Evolutionary conservation across 2,329 filamentous ascomycete genomes (phyloP).

Genomic region (Phialocephala subalpina): DNA sequence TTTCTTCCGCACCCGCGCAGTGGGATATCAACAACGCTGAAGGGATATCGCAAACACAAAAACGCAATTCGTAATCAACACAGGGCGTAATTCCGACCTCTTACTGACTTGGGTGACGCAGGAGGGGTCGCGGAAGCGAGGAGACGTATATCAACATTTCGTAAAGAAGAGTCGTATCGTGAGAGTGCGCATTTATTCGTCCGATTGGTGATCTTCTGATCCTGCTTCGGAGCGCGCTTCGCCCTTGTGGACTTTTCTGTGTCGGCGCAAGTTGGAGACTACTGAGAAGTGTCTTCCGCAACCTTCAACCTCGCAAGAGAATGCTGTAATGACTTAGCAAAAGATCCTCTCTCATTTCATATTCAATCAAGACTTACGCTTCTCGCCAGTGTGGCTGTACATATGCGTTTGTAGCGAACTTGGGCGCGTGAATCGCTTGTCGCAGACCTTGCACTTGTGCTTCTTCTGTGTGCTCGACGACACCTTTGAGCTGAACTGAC

Average conservation of each 20-base stretch:
- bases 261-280: conserved; percentile 91
- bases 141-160: conserved; percentile 18
- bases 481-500: conserved; percentile 96
- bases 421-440: conserved; percentile 94
- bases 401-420: conserved; percentile 97
- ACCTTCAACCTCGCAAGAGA: conserved; percentile 91
- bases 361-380: conserved; percentile 74
- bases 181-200: conserved; percentile 46
- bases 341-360: neutral
- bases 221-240: conserved; percentile 70
- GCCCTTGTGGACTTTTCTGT: conserved; percentile 95
- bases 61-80: conserved; percentile 8
- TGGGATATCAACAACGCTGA: conserved; percentile 23
- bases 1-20: conserved; percentile 12
- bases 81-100: conserved; percentile 15
- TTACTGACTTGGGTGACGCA: conserved; percentile 14
- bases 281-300: conserved; percentile 97
- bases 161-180: neutral
- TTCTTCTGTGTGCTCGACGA: conserved; percentile 98
- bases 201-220: conserved; percentile 66
- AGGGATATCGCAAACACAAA: conserved; percentile 35
- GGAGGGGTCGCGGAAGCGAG: conserved; percentile 12
- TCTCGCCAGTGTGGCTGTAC: conserved; percentile 98
- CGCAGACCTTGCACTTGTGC: conserved; percentile 99
- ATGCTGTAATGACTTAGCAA: conserved; percentile 65